Evolutionary conservation across 2,329 filamentous ascomycete genomes (phyloP), one percentile per base, ranked within the genome.

Genomic region (Fusarium lyarnte): DNA sequence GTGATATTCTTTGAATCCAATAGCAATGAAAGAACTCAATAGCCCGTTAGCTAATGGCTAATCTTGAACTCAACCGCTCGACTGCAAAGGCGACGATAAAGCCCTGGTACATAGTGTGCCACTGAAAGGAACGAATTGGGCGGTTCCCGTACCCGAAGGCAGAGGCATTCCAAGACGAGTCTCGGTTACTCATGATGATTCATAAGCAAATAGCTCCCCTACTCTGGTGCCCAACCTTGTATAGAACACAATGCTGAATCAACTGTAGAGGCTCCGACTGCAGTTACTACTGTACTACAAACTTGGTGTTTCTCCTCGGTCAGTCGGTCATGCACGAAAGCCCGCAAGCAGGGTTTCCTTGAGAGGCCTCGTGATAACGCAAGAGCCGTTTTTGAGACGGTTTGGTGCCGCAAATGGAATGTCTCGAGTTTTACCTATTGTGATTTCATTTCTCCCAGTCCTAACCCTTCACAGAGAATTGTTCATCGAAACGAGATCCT

Each of bases 211-310:
- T 9, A 23, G 25, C 36, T 33, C 11, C 42, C 39, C 39, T 46
- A 57, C 58, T 57, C 27, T 39, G 38, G 36, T 51, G 23, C 64
- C 25, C 51, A 46, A 59, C 59, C 54, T 60, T 36, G 35, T 36
- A 47, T 36, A 36, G 41, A 58, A 21, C 47, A 54, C 41, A 58
- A 58, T 43, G 27, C 38, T 41, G 46, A 27, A 51, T 59, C 41
- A 35, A 43, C 29, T 53, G 8, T 43, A 46, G 51, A 51, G 45
- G 33, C 46, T 9, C 49, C 12, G n/a, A 47, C 39, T 19, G 25
- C n/a, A 36, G 53, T 61, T 38, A 16, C 43, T 42, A 39, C 38
- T 49, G 72, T 74, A 42, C 36, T 19, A 74, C 72, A 21, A 43
- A 19, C 21, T 36, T 31, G 49, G 46, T 55, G 59, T 58, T 49